Percentiles rank a stretch among this genome's conserved stretches.
Evolutionary conservation across 768 basidiomycete species (phyloP).

Genomic region (Collybia mongolica): DNA sequence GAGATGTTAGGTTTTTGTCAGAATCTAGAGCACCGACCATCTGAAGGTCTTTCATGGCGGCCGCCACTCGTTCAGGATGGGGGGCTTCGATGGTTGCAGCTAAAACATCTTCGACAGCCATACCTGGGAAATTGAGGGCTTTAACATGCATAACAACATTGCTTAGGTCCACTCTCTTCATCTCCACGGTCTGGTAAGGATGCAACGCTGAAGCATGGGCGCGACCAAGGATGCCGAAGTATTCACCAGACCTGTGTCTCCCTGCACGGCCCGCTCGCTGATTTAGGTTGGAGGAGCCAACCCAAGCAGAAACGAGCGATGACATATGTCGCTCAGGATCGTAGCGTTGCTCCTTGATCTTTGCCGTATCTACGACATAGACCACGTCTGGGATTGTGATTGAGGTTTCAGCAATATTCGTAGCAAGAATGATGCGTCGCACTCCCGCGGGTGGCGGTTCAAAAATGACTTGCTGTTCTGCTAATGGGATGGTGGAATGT

Average conservation of each 20-base stretch:
- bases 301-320: constrained; percentile 87
- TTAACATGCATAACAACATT: constrained; percentile 98
- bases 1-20: constrained; percentile 74
- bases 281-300: constrained; percentile 85
- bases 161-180: constrained; percentile 87
- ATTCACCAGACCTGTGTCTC: constrained; percentile 87
- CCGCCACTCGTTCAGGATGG: constrained; percentile 66
- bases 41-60: constrained; percentile 76
- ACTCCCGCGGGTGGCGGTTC: constrained; percentile 75
- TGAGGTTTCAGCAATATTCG: constrained; percentile 95
- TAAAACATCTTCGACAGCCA: constrained; percentile 86
- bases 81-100: constrained; percentile 87
- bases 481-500: constrained; percentile 86
- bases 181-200: constrained; percentile 89
- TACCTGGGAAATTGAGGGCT: constrained; percentile 83
- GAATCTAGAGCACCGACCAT: constrained; percentile 87
- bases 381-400: constrained; percentile 95
- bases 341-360: constrained; percentile 86
- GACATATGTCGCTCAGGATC: constrained; percentile 89
- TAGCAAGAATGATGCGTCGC: constrained; percentile 87
- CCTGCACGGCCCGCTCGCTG: constrained; percentile 93
- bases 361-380: constrained; percentile 88
- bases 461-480: constrained; percentile 89
- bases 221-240: constrained; percentile 79
- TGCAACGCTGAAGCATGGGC: constrained; percentile 58